Percentiles rank a stretch among this genome's conserved stretches.
These are phyloP conservation scores for Vanderwaltozyma yarrowii DNA, from an alignment of 805 yeast genomes.

Conservation along the genomic window DNA sequence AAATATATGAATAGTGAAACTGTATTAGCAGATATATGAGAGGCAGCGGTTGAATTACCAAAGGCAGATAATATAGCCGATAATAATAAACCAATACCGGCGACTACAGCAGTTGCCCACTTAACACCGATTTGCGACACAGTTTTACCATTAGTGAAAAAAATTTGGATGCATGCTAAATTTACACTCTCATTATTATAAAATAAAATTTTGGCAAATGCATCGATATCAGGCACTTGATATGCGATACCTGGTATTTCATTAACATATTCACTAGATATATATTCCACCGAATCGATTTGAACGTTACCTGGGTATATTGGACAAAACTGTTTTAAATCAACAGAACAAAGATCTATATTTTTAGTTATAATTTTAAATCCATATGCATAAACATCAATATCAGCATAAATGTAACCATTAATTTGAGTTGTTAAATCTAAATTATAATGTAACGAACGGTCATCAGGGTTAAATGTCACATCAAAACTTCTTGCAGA, in stretches of 20 bases:
- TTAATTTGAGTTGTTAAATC: conserved; percentile 59
- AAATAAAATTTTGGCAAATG: conserved; percentile 51
- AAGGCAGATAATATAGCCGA: conserved; percentile 77
- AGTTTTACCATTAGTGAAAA: conserved; percentile 67
- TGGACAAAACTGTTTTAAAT: conserved; percentile 88
- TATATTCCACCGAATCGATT: conserved; percentile 58
- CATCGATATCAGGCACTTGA: conserved; percentile 80
- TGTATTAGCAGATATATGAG: conserved; percentile 80
- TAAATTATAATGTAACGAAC: conserved; percentile 57
- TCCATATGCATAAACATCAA: conserved; percentile 80
- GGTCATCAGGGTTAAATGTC: conserved; percentile 59
- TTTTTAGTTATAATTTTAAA: conserved; percentile 50
- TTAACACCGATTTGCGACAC: conserved; percentile 72
- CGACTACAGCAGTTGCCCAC: conserved; percentile 90
- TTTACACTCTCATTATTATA: conserved; percentile 33
- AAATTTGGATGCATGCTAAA: conserved; percentile 68
- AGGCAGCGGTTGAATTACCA: conserved; percentile 84
- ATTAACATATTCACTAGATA: conserved; percentile 38
- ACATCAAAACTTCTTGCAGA: conserved; percentile 70
- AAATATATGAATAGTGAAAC: conserved; percentile 76
- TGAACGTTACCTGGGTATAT: conserved; percentile 72
- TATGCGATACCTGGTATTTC: conserved; percentile 79
- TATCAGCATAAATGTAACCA: conserved; percentile 56
- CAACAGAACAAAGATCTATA: conserved; percentile 50
- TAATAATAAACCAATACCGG: conserved; percentile 75